A percentile compares a stretch with the other conserved stretches of the same genome.
Conservation (phyloP, 352 stramenopile species). For the Pythium phragmiticola region DNA sequence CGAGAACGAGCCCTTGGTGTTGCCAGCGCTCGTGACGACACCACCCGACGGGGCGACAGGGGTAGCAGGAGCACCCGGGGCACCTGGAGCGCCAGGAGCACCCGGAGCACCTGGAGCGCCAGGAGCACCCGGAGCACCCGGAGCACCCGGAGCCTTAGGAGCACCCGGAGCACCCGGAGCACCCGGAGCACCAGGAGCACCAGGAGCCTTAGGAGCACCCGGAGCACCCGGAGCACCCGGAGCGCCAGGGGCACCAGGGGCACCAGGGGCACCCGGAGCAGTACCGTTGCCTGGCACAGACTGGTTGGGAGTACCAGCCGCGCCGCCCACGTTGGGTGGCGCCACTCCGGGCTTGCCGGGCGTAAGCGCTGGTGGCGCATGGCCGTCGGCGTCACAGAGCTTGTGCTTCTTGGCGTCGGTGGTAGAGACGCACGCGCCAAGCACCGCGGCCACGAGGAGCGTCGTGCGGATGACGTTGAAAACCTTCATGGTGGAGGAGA, state of each 20-base stretch:
- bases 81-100: constrained; percentile 15
- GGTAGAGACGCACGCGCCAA: constrained; percentile 8
- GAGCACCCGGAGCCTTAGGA: constrained; percentile 6
- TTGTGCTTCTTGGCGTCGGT: constrained; percentile 27
- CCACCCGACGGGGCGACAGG: constrained; percentile 12
- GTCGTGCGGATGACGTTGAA: constrained; percentile 19
- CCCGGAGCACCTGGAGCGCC: constrained; percentile 1
- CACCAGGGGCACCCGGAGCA: no score
- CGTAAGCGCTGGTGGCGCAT: constrained; percentile 15
- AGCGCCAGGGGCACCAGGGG: no score
- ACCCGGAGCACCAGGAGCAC: constrained; percentile 1
- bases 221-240: not conserved
- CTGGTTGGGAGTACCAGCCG: constrained; percentile 1
- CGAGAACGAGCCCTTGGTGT: constrained; percentile 42
- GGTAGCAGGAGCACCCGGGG: not conserved
- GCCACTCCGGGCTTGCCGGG: constrained; percentile 6
- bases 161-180: not conserved
- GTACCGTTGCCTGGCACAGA: no score
- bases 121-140: constrained; percentile 1
- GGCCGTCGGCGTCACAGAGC: constrained; percentile 23
- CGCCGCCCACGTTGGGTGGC: not conserved
- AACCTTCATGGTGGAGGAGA: not conserved
- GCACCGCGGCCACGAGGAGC: constrained; percentile 21
- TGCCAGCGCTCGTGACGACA: constrained; percentile 37
- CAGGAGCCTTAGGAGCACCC: no score